These are phyloP conservation scores for Thelonectria rubi DNA, from an alignment of 2,329 filamentous ascomycete genomes.

Conservation along the genomic window DNA sequence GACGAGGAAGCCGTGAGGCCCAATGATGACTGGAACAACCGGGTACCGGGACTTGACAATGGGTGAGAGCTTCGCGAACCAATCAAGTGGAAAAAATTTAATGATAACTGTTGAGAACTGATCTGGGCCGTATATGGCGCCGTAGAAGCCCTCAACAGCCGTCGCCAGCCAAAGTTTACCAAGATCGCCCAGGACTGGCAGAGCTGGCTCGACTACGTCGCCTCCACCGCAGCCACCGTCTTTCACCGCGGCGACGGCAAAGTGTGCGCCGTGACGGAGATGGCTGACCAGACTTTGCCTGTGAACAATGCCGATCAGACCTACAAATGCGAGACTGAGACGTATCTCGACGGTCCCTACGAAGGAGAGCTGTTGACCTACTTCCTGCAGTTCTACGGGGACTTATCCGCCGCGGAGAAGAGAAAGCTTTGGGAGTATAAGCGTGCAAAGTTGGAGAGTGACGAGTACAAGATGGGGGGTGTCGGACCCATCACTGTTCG, in stretches of 20 bases:
- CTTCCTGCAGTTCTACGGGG: constrained; percentile 52
- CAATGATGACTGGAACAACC: constrained; percentile 49
- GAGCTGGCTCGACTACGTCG: constrained; percentile 52
- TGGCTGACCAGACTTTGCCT: constrained; percentile 47
- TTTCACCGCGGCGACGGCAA: constrained; percentile 50
- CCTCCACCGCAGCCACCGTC: constrained; percentile 48
- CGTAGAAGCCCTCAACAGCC: constrained; percentile 49
- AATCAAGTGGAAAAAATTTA: too few species aligned
- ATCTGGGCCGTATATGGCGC: constrained; percentile 54
- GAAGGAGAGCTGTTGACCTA: constrained; percentile 55
- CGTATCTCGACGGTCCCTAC: constrained; percentile 52
- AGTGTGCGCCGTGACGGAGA: constrained; percentile 52
- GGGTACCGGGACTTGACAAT: constrained; percentile 53
- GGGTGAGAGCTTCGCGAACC: constrained; percentile 39
- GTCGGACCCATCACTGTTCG: constrained; percentile 54
- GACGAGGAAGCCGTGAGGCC: constrained; percentile 45
- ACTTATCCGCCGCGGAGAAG: constrained; percentile 46
- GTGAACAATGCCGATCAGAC: constrained; percentile 41
- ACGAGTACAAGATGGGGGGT: constrained; percentile 48
- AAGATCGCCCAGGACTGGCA: constrained; percentile 50
- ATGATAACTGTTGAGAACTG: constrained; percentile 44
- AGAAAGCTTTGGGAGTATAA: constrained; percentile 51
- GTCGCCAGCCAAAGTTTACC: constrained; percentile 29
- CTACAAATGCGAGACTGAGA: constrained; percentile 49
- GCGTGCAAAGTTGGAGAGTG: constrained; percentile 48